These are phyloP conservation scores for Ustulina deusta DNA, from an alignment of 2,329 filamentous ascomycete genomes.

Conservation along the genomic window DNA sequence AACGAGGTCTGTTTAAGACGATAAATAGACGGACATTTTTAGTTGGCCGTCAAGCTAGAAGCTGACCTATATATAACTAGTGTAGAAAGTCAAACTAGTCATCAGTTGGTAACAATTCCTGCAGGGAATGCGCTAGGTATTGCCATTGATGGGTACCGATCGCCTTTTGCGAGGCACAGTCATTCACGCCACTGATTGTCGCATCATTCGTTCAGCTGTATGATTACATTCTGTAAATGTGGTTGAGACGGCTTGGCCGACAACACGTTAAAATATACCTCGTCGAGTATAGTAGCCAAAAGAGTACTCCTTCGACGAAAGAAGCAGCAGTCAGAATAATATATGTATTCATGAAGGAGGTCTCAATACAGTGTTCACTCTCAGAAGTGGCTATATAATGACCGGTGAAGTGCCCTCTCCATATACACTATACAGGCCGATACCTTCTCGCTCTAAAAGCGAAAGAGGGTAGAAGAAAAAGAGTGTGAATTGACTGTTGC, in stretches of 20 bases:
- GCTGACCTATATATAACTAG: not conserved
- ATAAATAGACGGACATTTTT: not conserved
- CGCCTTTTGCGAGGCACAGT: not conserved
- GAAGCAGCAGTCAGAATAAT: not conserved
- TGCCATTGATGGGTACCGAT: not conserved
- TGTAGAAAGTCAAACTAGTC: not conserved
- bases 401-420: not conserved
- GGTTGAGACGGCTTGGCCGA: not conserved
- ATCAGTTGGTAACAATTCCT: not conserved
- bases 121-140: not conserved
- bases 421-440: no score
- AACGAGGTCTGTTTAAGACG: not conserved
- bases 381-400: not conserved
- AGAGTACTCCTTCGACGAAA: not conserved
- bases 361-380: not conserved
- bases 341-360: not conserved
- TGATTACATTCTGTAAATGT: not conserved
- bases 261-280: not conserved
- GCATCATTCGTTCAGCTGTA: not conserved
- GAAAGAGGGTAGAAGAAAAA: not conserved
- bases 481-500: not conserved
- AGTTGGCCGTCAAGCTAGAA: not conserved
- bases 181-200: not conserved
- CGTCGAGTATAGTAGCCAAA: not conserved
- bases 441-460: not conserved